phyloP scores from a whole-genome alignment of 768 basidiomycete genomes.

The Gloeopeniophorella convolvens region DNA sequence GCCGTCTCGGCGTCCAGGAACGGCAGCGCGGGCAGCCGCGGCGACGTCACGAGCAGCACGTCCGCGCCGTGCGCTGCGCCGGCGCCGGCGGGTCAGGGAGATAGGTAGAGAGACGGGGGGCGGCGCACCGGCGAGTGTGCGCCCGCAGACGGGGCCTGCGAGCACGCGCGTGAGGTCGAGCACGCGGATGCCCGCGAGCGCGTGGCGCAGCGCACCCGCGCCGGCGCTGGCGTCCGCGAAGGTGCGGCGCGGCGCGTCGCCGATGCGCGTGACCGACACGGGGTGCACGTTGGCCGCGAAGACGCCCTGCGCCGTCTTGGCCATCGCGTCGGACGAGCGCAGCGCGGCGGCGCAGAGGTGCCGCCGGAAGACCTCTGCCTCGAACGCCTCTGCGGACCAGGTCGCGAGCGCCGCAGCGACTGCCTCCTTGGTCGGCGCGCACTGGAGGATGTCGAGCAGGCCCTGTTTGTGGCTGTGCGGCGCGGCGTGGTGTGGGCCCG shows the following conservation, averaged over 20 bases:
- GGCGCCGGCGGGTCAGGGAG: neutral
- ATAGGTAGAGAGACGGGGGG: neutral
- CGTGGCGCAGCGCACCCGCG: too few relatives aligned
- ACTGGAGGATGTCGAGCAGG: slow-evolving; percentile 18
- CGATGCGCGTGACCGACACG: slow-evolving; percentile 40
- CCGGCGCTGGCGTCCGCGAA: slow-evolving; percentile 6
- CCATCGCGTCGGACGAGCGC: slow-evolving; percentile 45
- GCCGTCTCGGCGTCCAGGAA: slow-evolving; percentile 51
- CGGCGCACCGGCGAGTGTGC: slow-evolving; percentile 46
- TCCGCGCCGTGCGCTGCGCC: slow-evolving; percentile 49
- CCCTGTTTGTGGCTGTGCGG: slow-evolving; percentile 18
- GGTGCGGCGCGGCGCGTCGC: slow-evolving; percentile 37
- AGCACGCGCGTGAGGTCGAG: slow-evolving; percentile 56
- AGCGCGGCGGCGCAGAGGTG: slow-evolving; percentile 23
- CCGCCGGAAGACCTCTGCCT: slow-evolving; percentile 8
- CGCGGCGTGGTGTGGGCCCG: too few relatives aligned
- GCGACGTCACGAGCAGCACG: slow-evolving; percentile 49
- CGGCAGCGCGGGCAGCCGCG: slow-evolving; percentile 45
- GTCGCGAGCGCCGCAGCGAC: slow-evolving; percentile 9
- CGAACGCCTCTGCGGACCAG: slow-evolving; percentile 18
- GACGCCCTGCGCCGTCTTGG: slow-evolving; percentile 40
- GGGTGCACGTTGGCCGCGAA: slow-evolving; percentile 37
- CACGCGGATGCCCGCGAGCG: slow-evolving; percentile 45
- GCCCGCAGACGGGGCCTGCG: slow-evolving; percentile 51
- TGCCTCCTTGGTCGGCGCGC: slow-evolving; percentile 11